These are phyloP conservation scores for Xenoacremonium recifei DNA, from an alignment of 2,329 filamentous ascomycete species.

Conservation along the genomic window DNA sequence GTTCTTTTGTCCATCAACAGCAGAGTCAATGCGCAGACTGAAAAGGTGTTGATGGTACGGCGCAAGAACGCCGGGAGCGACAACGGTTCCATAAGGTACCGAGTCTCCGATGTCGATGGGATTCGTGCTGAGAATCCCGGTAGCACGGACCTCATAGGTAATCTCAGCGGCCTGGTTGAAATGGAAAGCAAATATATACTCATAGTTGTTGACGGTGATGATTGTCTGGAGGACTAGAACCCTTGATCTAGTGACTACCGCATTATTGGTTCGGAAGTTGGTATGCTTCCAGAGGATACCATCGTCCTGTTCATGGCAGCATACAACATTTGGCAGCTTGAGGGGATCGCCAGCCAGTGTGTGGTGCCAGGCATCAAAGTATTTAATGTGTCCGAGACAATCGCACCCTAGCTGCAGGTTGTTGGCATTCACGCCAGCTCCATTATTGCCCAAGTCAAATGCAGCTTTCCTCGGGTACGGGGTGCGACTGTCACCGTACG, in stretches of 20 bases:
- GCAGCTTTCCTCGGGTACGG: constrained; percentile 65
- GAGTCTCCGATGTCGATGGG: constrained; percentile 52
- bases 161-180: constrained; percentile 53
- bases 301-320: constrained; percentile 36
- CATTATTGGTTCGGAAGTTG: constrained; percentile 56
- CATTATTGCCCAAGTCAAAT: constrained; percentile 68
- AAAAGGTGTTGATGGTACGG: constrained; percentile 71
- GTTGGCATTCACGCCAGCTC: constrained; percentile 63
- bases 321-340: constrained; percentile 34
- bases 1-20: constrained; percentile 59
- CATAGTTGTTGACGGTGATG: constrained; percentile 63
- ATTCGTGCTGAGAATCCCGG: constrained; percentile 42
- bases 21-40: constrained; percentile 62
- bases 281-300: constrained; percentile 64
- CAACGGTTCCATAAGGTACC: constrained; percentile 57
- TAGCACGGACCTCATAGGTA: constrained; percentile 34
- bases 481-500: constrained; percentile 51
- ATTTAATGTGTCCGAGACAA: constrained; percentile 48
- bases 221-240: constrained; percentile 61
- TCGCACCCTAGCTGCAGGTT: constrained; percentile 66
- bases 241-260: constrained; percentile 53
- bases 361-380: constrained; percentile 34
- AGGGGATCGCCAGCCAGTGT: constrained; percentile 29
- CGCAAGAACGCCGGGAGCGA: constrained; percentile 59
- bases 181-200: constrained; percentile 46